Evolutionary conservation across 1,139 yeast genomes (phyloP).

Genomic region (Candida dubliniensis): DNA sequence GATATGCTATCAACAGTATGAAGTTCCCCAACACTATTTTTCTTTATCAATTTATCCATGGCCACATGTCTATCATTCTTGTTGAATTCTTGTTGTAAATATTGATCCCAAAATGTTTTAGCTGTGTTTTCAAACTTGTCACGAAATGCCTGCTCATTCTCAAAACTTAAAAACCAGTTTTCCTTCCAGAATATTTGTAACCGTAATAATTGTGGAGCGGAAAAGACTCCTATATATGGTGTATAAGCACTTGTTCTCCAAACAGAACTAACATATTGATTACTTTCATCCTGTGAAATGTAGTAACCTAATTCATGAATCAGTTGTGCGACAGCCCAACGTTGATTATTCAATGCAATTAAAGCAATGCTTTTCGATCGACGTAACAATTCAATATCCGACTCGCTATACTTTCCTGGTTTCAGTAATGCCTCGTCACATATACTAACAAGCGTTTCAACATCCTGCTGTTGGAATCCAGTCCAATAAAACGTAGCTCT

Average conservation of each 20-base stretch:
- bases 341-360: conserved; percentile 47
- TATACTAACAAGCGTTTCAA: conserved; percentile 50
- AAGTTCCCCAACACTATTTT: conserved; percentile 28
- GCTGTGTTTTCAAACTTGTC: conserved; percentile 33
- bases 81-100: conserved; percentile 47
- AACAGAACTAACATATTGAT: conserved; percentile 12
- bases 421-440: conserved; percentile 41
- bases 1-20: not conserved
- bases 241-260: too few relatives aligned
- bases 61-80: conserved; percentile 20
- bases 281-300: conserved; percentile 42
- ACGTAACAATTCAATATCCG: conserved; percentile 41
- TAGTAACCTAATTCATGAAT: conserved; percentile 66
- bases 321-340: conserved; percentile 57
- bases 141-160: conserved; percentile 23
- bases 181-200: conserved; percentile 56
- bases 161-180: conserved; percentile 43
- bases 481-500: conserved; percentile 75
- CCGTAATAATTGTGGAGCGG: conserved; percentile 58
- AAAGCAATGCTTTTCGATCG: conserved; percentile 46
- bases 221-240: conserved; percentile 39
- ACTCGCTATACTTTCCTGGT: conserved; percentile 33
- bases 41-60: conserved; percentile 23
- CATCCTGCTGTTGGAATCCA: conserved; percentile 60
- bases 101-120: conserved; percentile 49